Percentiles rank a stretch among this genome's conserved stretches.
phyloP scores from a whole-genome alignment of 176 grass and related monocot genomes.

The Thalia dealbata region DNA sequence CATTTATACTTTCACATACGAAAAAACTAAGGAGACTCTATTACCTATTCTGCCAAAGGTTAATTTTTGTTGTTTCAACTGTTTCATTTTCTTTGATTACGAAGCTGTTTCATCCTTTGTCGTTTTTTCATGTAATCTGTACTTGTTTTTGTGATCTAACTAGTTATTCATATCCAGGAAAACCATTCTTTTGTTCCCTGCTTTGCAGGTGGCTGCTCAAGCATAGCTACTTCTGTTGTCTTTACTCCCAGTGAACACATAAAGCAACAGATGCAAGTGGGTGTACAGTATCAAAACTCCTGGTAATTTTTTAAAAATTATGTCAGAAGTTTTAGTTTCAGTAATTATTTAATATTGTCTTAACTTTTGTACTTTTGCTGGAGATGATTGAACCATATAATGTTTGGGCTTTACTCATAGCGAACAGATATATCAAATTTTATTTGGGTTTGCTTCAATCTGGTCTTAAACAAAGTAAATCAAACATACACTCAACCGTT shows the following conservation, averaged over 20 bases:
- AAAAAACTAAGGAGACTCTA: slow-evolving; percentile 71
- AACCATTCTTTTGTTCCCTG: slow-evolving; percentile 75
- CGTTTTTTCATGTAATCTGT: not conserved
- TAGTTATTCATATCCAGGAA: slow-evolving; percentile 39
- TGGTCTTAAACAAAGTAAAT: too few relatives aligned
- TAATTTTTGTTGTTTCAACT: slow-evolving; percentile 5
- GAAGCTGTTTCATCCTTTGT: slow-evolving; percentile 3
- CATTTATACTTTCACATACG: slow-evolving; percentile 93
- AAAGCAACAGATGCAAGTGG: slow-evolving; percentile 98
- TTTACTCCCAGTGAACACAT: slow-evolving; percentile 97
- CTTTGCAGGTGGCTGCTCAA: slow-evolving; percentile 81
- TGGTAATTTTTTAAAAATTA: slow-evolving; percentile 39
- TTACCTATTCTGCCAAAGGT: slow-evolving; percentile 82
- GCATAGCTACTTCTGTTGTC: slow-evolving; percentile 83
- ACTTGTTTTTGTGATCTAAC: not conserved
- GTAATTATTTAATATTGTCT: too few relatives aligned
- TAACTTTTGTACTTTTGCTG: too few relatives aligned
- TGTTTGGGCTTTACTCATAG: too few relatives aligned
- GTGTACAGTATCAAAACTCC: slow-evolving; percentile 68
- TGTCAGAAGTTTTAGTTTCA: too few relatives aligned
- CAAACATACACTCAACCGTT: too few relatives aligned
- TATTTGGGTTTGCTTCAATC: too few relatives aligned
- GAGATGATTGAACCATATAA: too few relatives aligned
- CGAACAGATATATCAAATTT: too few relatives aligned
- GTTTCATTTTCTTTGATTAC: not conserved